Evolutionary conservation across 495 filamentous ascomycete genomes (phyloP).

Genomic region (Trichoderma gamsii): DNA sequence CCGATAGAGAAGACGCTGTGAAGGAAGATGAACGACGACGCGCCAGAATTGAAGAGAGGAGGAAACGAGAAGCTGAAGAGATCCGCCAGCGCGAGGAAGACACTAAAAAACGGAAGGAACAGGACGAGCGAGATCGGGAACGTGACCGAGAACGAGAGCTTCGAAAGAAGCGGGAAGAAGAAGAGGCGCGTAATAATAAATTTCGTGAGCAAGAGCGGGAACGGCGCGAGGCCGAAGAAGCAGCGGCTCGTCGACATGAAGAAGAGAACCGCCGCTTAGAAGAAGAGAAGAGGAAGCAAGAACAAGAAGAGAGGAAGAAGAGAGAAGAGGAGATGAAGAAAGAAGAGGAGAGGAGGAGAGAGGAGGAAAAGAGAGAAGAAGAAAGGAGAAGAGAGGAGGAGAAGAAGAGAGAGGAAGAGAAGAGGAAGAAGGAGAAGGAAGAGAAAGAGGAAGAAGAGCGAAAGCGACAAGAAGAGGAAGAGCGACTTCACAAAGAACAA

Average conservation of each 20-base stretch:
- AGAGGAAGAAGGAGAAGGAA: conserved; percentile 33
- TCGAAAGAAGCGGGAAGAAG: conserved; percentile 37
- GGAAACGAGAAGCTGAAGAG: conserved; percentile 25
- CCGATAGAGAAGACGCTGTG: conserved; percentile 29
- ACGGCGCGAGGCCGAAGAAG: conserved; percentile 26
- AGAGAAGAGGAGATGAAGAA: conserved; percentile 26
- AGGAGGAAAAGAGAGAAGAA: conserved; percentile 29
- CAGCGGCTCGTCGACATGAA: conserved; percentile 24
- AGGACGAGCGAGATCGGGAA: conserved; percentile 34
- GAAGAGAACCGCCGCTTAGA: conserved; percentile 29
- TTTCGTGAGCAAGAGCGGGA: conserved; percentile 25
- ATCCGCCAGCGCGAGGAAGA: conserved; percentile 26
- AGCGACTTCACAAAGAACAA: conserved; percentile 38
- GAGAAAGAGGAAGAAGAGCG: conserved; percentile 26
- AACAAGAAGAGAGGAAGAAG: conserved; percentile 21
- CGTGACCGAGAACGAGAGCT: conserved; percentile 23
- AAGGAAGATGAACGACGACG: conserved; percentile 39
- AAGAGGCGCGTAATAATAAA: conserved; percentile 18
- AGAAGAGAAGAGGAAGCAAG: conserved; percentile 31
- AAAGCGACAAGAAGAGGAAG: conserved; percentile 34
- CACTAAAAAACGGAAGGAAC: conserved; percentile 35
- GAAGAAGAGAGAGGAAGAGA: conserved; percentile 31
- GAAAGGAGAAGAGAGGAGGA: conserved; percentile 34
- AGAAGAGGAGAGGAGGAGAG: conserved; percentile 32
- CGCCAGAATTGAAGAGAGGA: conserved; percentile 19